phyloP scores from a whole-genome alignment of 139 green algal species.

The Chlamydomonas urium region DNA sequence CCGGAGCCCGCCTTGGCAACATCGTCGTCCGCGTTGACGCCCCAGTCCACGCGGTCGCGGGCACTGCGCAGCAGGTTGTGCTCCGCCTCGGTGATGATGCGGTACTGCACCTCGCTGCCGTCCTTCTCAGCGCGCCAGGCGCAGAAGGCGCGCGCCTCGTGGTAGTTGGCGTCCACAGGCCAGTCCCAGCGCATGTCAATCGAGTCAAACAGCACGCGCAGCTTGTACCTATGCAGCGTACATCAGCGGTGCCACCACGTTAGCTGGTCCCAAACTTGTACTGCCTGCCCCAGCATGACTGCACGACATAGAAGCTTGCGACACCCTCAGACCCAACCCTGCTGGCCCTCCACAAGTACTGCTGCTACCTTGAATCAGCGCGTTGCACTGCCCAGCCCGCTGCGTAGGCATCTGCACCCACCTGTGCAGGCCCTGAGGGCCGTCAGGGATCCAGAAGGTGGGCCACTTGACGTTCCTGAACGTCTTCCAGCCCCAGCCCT shows the following conservation, averaged over 20 bases:
- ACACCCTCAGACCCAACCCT: no score
- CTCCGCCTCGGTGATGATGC: slow-evolving; percentile 67
- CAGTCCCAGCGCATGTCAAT: slow-evolving; percentile 61
- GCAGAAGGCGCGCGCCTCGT: slow-evolving; percentile 69
- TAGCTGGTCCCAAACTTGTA: no score
- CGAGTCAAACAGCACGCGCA: slow-evolving; percentile 65
- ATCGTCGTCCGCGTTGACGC: background rate
- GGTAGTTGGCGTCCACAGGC: slow-evolving; percentile 68
- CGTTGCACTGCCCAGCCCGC: no score
- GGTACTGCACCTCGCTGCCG: slow-evolving; percentile 42
- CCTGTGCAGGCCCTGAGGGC: slow-evolving; percentile 50
- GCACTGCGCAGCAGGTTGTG: slow-evolving; percentile 50
- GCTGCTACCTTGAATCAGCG: no score
- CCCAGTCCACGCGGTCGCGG: slow-evolving; percentile 31
- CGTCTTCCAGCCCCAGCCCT: slow-evolving; percentile 73
- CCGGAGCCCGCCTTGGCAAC: background rate
- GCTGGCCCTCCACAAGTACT: no score
- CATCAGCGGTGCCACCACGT: no score
- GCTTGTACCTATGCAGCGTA: slow-evolving; percentile 62
- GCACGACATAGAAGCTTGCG: no score
- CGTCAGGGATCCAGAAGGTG: slow-evolving; percentile 70
- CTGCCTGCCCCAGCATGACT: no score
- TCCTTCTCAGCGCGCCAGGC: slow-evolving; percentile 59
- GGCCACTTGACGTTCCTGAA: slow-evolving; percentile 85
- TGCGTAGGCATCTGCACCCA: no score